Base-by-base conservation (phyloP, 257 asterid species). In the Ocimum tenuiflorum region DNA sequence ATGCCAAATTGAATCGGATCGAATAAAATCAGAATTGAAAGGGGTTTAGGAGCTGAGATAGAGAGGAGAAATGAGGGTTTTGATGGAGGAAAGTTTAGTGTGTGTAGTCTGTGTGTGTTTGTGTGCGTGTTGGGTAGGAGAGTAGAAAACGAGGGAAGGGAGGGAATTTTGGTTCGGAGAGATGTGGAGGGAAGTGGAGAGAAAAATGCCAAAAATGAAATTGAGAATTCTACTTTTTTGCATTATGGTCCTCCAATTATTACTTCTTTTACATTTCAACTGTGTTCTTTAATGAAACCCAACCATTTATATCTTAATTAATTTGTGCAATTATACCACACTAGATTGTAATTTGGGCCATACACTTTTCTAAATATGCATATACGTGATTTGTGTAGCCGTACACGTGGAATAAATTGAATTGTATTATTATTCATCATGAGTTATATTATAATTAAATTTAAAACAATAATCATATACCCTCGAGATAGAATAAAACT, bases 141-240 rank as follows among this genome's bases (percentile, higher is more conserved):
- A 81, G 77, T 64, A 74, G 80, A 77, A 77, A 84, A 83, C 75
- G 88, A 82, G 85, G 90, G 89, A 86, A 88, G 87, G 88, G 95
- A 86, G 95, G 96, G 88, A 88, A 86, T 79, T 88, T 89, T 91
- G 80, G 94, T 86, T 88, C 87, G 87, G 90, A 85, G 77, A 66
- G 86, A 75, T 83, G 89, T 86, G 98, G 95, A 86, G 98, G 98
- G 95, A 91, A 85, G 81, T 41, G 59, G 59, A 27, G 70, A n/a
- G 61, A 61, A 17, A 63, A 71, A 58, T 59, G 73, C 65, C 73
- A 73, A 42, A 67, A 54, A 50, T 14, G 42, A 63, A 71, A 71
- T 42, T 53, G 31, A 64, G 6, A 24, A 19, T 76, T 56, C n/a
- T 14, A 0, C 6, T 10, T 19, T 52, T 63, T 78, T 80, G 63